Base-by-base conservation (phyloP, 768 basidiomycete species). In the Termitomyces sp. region DNA sequence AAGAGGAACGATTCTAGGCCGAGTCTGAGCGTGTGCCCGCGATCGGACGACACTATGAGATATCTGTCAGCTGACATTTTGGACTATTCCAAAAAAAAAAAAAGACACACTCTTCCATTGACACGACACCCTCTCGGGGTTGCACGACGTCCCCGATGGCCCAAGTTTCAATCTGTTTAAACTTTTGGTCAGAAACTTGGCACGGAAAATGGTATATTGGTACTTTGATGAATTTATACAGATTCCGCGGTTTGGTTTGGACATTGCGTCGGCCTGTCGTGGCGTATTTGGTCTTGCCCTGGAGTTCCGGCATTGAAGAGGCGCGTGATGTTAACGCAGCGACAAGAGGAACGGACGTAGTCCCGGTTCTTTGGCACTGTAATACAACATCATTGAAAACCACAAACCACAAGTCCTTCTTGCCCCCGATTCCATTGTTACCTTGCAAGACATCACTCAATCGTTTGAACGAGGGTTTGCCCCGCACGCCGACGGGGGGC, bases 381-480 rank as follows among this genome's bases (percentile, higher is more conserved):
- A 99, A 75, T 5, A 94, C 89, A 50, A 99, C 96, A 69, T 99
- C 97, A 59, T 95, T 96, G 79, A 99, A 98, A 14, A 88, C 86
- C 2, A 99, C 92, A 58, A 96, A 81, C 97, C 97, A 99, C 48
- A 94, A 70, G 67, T 99, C 96, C 69, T 89, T 88, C 78, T 90
- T 92, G 37, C 89, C 79, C 40, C 81, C 82, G 17, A 83, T 69
- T 68, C 70, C 88, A 79, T 79, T 78, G 12, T 54, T 64, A 3
- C 81, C 73, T 0, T 87, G 80, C 40, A 97, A 79, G n/a, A 94
- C 92, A 68, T 97, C 95, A 70, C 91, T 94, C 52, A 98, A 75
- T 6, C 94, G 86, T 69, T 89, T 91, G 80, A 96, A 89, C 1
- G 92, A 95, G 20, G 91, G 84, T 70, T 94, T 94, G 5, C 91